These are phyloP conservation scores for Capsicum pubescens DNA, from an alignment of 257 asterid species.

Conservation along the genomic window DNA sequence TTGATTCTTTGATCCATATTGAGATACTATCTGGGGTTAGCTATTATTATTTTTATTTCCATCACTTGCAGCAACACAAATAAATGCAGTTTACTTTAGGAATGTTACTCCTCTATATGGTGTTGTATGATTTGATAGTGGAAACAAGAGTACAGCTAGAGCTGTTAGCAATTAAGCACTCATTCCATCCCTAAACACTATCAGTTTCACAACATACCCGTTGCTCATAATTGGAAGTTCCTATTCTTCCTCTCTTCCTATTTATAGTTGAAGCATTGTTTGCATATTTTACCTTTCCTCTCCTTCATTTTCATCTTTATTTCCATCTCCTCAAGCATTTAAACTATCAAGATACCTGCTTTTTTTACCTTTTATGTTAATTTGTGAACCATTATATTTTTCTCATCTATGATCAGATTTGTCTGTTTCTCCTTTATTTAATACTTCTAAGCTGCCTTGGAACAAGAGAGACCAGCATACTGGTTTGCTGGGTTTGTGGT, in stretches of 20 bases:
- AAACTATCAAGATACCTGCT: neutral
- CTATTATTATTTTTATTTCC: slow-evolving; percentile 9
- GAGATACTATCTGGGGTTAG: neutral
- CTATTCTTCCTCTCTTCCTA: neutral
- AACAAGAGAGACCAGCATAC: neutral
- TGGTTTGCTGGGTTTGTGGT: neutral
- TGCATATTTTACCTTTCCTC: neutral
- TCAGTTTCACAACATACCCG: neutral
- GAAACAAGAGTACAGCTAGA: slow-evolving; percentile 13
- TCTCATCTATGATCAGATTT: neutral
- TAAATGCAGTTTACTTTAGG: neutral
- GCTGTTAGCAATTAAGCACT: slow-evolving; percentile 14
- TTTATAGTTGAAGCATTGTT: neutral
- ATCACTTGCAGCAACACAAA: neutral
- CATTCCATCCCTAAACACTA: neutral
- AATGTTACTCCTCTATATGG: neutral
- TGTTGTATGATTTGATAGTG: neutral
- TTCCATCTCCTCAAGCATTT: neutral
- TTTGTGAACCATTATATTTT: neutral
- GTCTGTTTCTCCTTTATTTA: neutral
- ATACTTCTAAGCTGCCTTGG: neutral
- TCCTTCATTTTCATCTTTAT: neutral
- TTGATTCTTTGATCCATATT: neutral
- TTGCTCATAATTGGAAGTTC: neutral
- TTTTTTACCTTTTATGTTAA: neutral